phyloP scores from a whole-genome alignment of 805 yeast genomes.

The Candida taoyuanica region DNA sequence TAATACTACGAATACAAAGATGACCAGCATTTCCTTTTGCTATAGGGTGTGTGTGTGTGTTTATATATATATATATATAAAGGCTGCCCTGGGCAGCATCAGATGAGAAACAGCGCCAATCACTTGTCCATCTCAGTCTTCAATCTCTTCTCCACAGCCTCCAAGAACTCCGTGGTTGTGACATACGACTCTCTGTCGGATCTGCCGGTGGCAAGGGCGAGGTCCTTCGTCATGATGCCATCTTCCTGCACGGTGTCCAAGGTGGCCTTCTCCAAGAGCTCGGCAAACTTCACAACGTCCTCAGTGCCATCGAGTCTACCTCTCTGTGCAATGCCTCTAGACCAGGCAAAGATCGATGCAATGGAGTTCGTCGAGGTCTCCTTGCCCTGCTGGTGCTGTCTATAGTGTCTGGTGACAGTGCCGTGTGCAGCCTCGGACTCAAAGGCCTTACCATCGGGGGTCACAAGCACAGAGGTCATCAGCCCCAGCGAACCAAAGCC shows the following conservation, averaged over 20 bases:
- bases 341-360: slow-evolving; percentile 97
- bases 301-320: slow-evolving; percentile 86
- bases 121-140: slow-evolving; percentile 29
- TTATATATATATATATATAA: background rate
- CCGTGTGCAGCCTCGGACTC: slow-evolving; percentile 99
- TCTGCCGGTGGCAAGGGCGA: slow-evolving; percentile 85
- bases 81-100: slow-evolving; percentile 5
- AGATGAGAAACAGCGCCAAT: too few relatives aligned
- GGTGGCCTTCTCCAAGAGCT: slow-evolving; percentile 75
- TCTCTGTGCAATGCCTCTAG: slow-evolving; percentile 89
- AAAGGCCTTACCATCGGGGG: slow-evolving; percentile 96
- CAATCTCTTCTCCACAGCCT: slow-evolving; percentile 66
- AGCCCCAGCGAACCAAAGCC: slow-evolving; percentile 96
- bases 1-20: slow-evolving; percentile 3
- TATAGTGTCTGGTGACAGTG: slow-evolving; percentile 94
- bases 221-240: slow-evolving; percentile 92
- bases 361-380: slow-evolving; percentile 97
- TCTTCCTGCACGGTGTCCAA: slow-evolving; percentile 80
- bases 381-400: slow-evolving; percentile 94
- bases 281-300: slow-evolving; percentile 78
- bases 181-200: slow-evolving; percentile 80
- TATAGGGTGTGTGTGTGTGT: slow-evolving; percentile 7
- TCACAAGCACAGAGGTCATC: slow-evolving; percentile 93
- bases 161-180: slow-evolving; percentile 71
- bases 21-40: slow-evolving; percentile 28